Base-by-base conservation (phyloP, 139 green algal genomes). In the Zygnema cylindricum region DNA sequence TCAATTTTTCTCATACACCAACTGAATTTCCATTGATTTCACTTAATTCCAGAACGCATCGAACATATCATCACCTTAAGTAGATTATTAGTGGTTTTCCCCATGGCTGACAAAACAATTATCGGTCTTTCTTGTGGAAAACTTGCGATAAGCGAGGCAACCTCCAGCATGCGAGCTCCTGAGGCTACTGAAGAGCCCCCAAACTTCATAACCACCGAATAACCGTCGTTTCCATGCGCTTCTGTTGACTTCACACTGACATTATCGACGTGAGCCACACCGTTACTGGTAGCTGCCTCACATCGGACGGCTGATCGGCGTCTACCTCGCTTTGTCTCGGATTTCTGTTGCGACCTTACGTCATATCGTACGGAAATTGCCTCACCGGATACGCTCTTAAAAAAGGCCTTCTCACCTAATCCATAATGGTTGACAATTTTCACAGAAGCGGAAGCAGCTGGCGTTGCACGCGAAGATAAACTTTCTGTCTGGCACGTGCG, bases 81-180 rank as follows among this genome's bases (percentile, higher is more conserved):
- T 82, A 99, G 94, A 87, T 97, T 91, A 91, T 99, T 99, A 55
- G 97, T 99, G 40, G 96, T 99, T 94, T 99, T 99, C 83, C 98
- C 98, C 98, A 99, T 99, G 2, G 98, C 98, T 16, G 95, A 98
- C 49, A 99, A 91, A 22, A 99, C 96, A n/a, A 99, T 93, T 42
- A 92, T 93, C 0, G 98, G 98, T 41, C 95, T 89, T 25, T 98
- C 90, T 0, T 98, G 87, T 0, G 93, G 94, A 71, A 98, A 98
- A 69, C 88, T 92, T 92, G 94, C 96, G 30, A 99, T 92, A 84
- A 99, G 98, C 55, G 96, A 91, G 1, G 96, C 97, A 22, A 99
- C 97, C 92, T 99, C 96, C 32, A 76, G 41, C 95, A 98, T 98
- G 84, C 97, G 94, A 81, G 97, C 95, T 0, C 97, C 96, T 81